phyloP scores from a whole-genome alignment of 2,329 filamentous ascomycete genomes.

The Cercospora sp. region DNA sequence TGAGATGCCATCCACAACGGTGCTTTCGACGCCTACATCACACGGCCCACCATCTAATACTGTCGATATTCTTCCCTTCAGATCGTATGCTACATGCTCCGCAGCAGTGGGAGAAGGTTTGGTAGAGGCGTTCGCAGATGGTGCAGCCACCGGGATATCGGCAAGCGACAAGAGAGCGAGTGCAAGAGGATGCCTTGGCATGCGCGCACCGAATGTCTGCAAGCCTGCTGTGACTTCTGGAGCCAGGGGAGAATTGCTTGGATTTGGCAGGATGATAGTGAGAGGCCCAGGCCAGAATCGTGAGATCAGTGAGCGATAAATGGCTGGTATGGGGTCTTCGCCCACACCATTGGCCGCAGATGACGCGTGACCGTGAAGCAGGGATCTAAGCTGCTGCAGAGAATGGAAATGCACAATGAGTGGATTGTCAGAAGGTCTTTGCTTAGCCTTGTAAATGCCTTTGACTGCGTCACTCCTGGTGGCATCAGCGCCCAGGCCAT shows the following conservation, averaged over 20 bases:
- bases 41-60: slow-evolving; percentile 89
- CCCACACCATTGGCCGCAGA: slow-evolving; percentile 14
- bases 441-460: slow-evolving; percentile 92
- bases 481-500: slow-evolving; percentile 93
- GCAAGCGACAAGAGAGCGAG: slow-evolving; percentile 80
- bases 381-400: slow-evolving; percentile 67
- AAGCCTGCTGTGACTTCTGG: slow-evolving; percentile 90
- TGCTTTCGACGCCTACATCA: slow-evolving; percentile 90
- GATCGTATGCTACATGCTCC: slow-evolving; percentile 82
- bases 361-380: slow-evolving; percentile 52
- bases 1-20: slow-evolving; percentile 88
- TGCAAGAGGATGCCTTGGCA: slow-evolving; percentile 83
- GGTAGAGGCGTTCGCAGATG: slow-evolving; percentile 92
- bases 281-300: slow-evolving; percentile 93
- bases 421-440: slow-evolving; percentile 88
- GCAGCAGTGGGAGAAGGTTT: slow-evolving; percentile 90
- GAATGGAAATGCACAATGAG: slow-evolving; percentile 91
- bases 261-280: slow-evolving; percentile 83
- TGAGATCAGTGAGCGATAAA: slow-evolving; percentile 76
- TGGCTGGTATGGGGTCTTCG: slow-evolving; percentile 61
- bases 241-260: slow-evolving; percentile 68
- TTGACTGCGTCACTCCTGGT: slow-evolving; percentile 79
- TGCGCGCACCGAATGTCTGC: slow-evolving; percentile 81
- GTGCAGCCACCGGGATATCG: slow-evolving; percentile 79
- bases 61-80: slow-evolving; percentile 76